These are phyloP conservation scores for Camelina neglecta DNA, from an alignment of 345 rosid species.

Conservation along the genomic window DNA sequence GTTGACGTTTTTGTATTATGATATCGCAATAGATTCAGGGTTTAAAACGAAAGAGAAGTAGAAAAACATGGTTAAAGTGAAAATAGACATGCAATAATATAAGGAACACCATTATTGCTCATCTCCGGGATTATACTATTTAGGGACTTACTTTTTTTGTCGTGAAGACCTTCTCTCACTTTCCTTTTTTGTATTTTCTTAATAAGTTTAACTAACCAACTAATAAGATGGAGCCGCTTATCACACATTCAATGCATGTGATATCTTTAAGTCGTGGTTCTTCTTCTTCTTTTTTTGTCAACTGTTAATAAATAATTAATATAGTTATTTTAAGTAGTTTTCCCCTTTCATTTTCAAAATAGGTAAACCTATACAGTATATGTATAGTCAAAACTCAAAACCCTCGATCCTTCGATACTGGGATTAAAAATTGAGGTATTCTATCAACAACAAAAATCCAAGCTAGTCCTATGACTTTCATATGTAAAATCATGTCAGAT, in stretches of 20 bases:
- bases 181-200: constrained; percentile 30
- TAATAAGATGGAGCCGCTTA: constrained; percentile 22
- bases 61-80: constrained; percentile 16
- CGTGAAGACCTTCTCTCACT: constrained; percentile 14
- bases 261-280: neutral
- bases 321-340: neutral
- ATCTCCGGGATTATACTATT: constrained; percentile 27
- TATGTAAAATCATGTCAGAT: constrained; percentile 23
- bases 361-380: neutral
- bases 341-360: neutral
- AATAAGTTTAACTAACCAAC: constrained; percentile 26
- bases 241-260: constrained; percentile 31
- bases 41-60: constrained; percentile 18
- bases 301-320: neutral
- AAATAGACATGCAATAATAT: constrained; percentile 46
- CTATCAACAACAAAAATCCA: neutral
- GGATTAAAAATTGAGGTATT: neutral
- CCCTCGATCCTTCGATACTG: neutral
- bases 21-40: constrained; percentile 33
- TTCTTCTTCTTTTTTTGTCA: neutral
- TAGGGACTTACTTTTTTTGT: constrained; percentile 23
- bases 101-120: constrained; percentile 45
- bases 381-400: neutral
- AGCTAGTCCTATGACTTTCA: neutral
- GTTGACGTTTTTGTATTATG: constrained; percentile 11